Conservation (phyloP, 148 eudicot species). For the Camellia lanceoleosa region DNA sequence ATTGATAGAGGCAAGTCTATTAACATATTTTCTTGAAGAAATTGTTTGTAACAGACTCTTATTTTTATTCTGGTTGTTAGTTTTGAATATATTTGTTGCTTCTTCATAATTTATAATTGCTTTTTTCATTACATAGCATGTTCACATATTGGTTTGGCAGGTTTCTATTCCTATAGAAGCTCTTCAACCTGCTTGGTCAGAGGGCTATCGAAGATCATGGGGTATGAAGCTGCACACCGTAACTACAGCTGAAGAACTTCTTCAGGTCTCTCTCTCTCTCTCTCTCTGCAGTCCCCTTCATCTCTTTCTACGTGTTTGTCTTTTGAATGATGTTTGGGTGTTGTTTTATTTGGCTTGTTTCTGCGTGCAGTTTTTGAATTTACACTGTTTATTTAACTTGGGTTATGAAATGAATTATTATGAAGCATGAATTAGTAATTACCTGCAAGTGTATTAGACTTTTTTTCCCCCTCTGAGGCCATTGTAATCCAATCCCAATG, state of each 20-base stretch:
- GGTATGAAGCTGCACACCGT: slow-evolving; percentile 54
- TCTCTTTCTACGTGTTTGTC: not conserved
- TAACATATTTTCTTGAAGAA: not conserved
- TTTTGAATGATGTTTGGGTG: not conserved
- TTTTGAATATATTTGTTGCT: not conserved
- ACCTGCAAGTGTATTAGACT: not conserved
- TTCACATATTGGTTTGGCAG: slow-evolving; percentile 33
- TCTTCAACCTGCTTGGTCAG: slow-evolving; percentile 68
- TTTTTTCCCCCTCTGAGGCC: not conserved
- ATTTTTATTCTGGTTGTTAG: not conserved
- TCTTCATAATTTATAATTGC: not conserved
- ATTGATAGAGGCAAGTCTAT: slow-evolving; percentile 50
- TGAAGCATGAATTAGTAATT: not conserved
- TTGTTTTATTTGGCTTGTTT: not conserved
- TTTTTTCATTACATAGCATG: not conserved
- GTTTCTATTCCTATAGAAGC: slow-evolving; percentile 73
- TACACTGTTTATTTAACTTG: not conserved
- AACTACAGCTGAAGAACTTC: slow-evolving; percentile 59
- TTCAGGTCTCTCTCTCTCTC: slow-evolving; percentile 52
- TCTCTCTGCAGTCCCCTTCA: not conserved
- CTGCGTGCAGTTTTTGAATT: not conserved
- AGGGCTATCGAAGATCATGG: slow-evolving; percentile 61
- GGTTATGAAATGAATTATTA: not conserved
- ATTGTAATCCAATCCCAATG: not conserved
- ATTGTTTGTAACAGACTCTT: not conserved